These are phyloP conservation scores for Mycena citricolor DNA, from an alignment of 1,284 basidiomycete species.

Conservation along the genomic window DNA sequence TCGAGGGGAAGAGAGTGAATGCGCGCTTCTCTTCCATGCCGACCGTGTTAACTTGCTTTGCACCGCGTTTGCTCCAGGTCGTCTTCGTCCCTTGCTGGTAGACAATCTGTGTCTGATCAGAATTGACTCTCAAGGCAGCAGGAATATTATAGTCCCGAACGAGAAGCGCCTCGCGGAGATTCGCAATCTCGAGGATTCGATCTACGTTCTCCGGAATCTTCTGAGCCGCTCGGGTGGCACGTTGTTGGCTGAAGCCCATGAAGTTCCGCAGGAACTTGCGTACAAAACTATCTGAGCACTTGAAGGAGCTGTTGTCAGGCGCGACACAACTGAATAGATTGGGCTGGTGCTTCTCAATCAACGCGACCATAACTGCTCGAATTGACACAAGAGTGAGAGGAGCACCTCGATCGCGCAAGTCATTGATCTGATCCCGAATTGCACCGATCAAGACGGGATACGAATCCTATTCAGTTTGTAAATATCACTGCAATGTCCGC, in stretches of 20 bases:
- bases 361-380: constrained; percentile 29
- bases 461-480: too few relatives aligned
- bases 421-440: constrained; percentile 23
- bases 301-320: constrained; percentile 28
- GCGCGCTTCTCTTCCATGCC: constrained; percentile 31
- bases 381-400: constrained; percentile 26
- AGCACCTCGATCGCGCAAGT: constrained; percentile 20
- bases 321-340: constrained; percentile 24
- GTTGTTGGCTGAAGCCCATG: background rate
- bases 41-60: constrained; percentile 7
- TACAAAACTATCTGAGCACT: constrained; percentile 30
- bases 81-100: constrained; percentile 1
- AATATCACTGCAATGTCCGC: too few relatives aligned
- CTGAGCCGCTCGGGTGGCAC: background rate
- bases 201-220: background rate
- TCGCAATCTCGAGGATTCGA: background rate
- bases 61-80: constrained; percentile 6
- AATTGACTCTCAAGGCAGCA: constrained; percentile 27
- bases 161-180: background rate
- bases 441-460: constrained; percentile 25
- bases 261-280: constrained; percentile 6
- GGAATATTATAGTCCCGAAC: constrained; percentile 1
- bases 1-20: constrained; percentile 32
- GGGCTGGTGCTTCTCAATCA: constrained; percentile 22
- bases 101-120: constrained; percentile 1